phyloP scores from a whole-genome alignment of 2,329 filamentous ascomycete species.

The Aspergillus aculeatinus region DNA sequence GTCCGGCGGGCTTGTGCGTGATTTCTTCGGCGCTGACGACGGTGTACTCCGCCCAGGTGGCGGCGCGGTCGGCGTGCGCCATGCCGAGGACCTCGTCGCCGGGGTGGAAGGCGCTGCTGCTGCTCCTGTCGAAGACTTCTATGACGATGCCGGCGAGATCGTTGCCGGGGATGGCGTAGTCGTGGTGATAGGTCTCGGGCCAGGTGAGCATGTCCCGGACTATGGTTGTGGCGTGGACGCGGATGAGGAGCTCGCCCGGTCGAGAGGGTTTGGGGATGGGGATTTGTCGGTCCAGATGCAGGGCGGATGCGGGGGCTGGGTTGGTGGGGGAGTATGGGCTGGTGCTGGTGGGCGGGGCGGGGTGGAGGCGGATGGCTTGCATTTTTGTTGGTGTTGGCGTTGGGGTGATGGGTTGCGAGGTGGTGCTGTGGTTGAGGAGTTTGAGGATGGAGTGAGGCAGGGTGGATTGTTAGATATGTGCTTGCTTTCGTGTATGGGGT shows the following conservation, averaged over 20 bases:
- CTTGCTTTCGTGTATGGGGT: no score
- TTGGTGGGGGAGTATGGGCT: slow-evolving; percentile 13
- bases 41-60: slow-evolving; percentile 31
- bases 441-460: no score
- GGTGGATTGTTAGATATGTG: no score
- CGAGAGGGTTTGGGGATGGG: slow-evolving; percentile 8
- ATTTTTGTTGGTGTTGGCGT: neutral
- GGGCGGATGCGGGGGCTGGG: slow-evolving; percentile 12
- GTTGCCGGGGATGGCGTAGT: slow-evolving; percentile 22
- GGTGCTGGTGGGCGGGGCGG: neutral
- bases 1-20: slow-evolving; percentile 21
- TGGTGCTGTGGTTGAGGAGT: no score
- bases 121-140: slow-evolving; percentile 7
- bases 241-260: slow-evolving; percentile 10
- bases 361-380: neutral
- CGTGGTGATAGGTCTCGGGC: slow-evolving; percentile 29
- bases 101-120: neutral
- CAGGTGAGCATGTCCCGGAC: slow-evolving; percentile 19
- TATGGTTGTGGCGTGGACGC: slow-evolving; percentile 16
- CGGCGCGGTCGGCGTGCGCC: slow-evolving; percentile 19
- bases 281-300: slow-evolving; percentile 10
- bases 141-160: slow-evolving; percentile 24
- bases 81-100: slow-evolving; percentile 34
- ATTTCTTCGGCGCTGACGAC: slow-evolving; percentile 24
- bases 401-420: neutral